Percentiles rank a stretch among this genome's conserved stretches.
These are phyloP conservation scores for Dryadomyces quercus-mongolicae DNA, from an alignment of 2,329 filamentous ascomycete species.

Conservation along the genomic window DNA sequence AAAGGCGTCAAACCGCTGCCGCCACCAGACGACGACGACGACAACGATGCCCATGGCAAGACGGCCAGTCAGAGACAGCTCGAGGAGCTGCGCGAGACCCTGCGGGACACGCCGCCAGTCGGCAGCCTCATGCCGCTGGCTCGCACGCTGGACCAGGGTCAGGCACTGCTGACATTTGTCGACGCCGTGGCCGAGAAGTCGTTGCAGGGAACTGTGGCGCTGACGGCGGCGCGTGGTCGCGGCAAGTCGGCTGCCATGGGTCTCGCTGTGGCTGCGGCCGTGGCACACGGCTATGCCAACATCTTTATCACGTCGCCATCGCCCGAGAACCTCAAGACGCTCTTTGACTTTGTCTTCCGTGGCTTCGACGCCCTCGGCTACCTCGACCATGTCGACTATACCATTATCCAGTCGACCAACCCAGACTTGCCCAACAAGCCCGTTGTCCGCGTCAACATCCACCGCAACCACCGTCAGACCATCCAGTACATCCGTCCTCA, in stretches of 20 bases:
- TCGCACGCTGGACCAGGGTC: conserved; percentile 88
- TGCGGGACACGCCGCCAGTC: conserved; percentile 76
- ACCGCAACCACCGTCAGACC: conserved; percentile 88
- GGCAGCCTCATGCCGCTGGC: conserved; percentile 75
- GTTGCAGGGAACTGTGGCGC: conserved; percentile 77
- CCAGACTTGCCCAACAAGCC: conserved; percentile 93
- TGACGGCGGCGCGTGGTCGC: conserved; percentile 87
- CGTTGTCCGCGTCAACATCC: conserved; percentile 91
- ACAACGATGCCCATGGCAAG: conserved; percentile 16
- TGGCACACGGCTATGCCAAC: conserved; percentile 96
- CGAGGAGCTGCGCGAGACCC: conserved; percentile 72
- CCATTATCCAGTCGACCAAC: conserved; percentile 95
- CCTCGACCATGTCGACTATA: conserved; percentile 91
- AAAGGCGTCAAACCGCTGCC: conserved; percentile 79
- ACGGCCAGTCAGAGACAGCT: conserved; percentile 70
- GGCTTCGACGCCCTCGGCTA: conserved; percentile 93
- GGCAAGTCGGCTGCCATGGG: conserved; percentile 95
- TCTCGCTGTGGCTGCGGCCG: conserved; percentile 83
- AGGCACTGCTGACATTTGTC: conserved; percentile 91
- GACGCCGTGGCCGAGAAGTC: conserved; percentile 96
- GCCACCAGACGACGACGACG: conserved; percentile 58
- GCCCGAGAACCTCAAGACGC: conserved; percentile 94
- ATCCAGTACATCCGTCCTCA: conserved; percentile 98
- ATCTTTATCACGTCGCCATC: conserved; percentile 98
- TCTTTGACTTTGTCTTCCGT: conserved; percentile 98